A percentile compares a stretch with the other conserved stretches of the same genome.
Conservation (phyloP, 1,284 basidiomycete species). For the Ustanciosporium gigantosporum region DNA sequence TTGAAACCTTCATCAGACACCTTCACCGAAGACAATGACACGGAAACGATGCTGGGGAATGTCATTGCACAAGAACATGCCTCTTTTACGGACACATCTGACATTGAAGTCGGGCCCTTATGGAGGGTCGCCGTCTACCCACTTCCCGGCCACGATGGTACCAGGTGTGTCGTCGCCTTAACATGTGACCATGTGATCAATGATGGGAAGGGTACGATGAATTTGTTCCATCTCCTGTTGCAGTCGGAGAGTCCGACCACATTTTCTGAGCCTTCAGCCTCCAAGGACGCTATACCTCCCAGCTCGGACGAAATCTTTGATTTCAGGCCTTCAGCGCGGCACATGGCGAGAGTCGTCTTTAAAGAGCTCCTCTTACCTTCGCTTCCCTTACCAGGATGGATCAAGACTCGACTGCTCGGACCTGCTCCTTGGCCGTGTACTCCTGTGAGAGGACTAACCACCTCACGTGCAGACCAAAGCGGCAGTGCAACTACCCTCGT, state of each 20-base stretch:
- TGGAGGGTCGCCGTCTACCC: constrained; percentile 7
- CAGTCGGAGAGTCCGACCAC: not conserved
- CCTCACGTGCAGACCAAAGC: not conserved
- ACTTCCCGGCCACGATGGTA: not conserved
- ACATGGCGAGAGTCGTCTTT: constrained; percentile 7
- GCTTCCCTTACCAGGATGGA: constrained; percentile 3
- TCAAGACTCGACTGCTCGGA: constrained; percentile 2
- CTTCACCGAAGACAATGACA: not conserved
- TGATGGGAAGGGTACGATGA: constrained; percentile 19
- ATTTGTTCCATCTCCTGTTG: constrained; percentile 13
- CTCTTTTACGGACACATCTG: not conserved
- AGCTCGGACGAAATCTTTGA: constrained; percentile 17
- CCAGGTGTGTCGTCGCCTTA: constrained; percentile 3
- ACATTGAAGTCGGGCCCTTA: constrained; percentile 4
- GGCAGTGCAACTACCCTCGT: not conserved
- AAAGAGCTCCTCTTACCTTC: constrained; percentile 15
- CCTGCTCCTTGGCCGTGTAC: constrained; percentile 11
- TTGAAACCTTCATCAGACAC: too few relatives aligned
- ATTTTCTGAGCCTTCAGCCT: not conserved
- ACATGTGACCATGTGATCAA: constrained; percentile 25
- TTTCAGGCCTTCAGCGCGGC: constrained; percentile 9
- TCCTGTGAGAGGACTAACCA: not conserved
- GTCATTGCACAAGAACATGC: not conserved
- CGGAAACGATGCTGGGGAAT: not conserved
- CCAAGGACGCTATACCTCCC: constrained; percentile 1